A percentile compares a stretch with the other conserved stretches of the same genome.
phyloP scores from a whole-genome alignment of 139 green algal species.

The Chlorella sp. region DNA sequence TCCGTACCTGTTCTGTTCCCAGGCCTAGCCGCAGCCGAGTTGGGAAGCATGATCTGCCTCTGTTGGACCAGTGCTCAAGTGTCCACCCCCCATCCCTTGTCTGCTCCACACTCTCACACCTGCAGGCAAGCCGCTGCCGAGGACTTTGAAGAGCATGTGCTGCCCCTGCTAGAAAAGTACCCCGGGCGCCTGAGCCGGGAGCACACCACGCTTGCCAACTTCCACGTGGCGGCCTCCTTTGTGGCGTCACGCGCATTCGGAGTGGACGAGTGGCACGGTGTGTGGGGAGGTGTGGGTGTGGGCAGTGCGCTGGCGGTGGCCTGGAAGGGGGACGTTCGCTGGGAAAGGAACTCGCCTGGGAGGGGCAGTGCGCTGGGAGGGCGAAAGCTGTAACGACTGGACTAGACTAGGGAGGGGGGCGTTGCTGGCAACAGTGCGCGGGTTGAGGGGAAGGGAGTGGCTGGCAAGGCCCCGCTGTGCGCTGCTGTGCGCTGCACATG shows the following conservation, averaged over 20 bases:
- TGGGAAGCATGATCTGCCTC: slow-evolving; percentile 50
- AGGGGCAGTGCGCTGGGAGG: too few relatives aligned
- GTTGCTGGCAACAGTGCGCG: background rate
- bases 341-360: too few relatives aligned
- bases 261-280: slow-evolving; percentile 82
- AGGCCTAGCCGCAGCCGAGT: slow-evolving; percentile 45
- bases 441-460: background rate
- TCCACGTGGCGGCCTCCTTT: slow-evolving; percentile 68
- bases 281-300: background rate
- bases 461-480: background rate
- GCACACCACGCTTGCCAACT: slow-evolving; percentile 49
- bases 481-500: background rate
- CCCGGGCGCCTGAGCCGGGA: slow-evolving; percentile 28
- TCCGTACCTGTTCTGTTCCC: background rate
- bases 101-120: background rate
- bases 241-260: slow-evolving; percentile 84
- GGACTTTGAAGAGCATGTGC: slow-evolving; percentile 64
- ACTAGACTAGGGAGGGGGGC: too few relatives aligned
- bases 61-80: slow-evolving; percentile 49
- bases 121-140: slow-evolving; percentile 54
- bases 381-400: too few relatives aligned
- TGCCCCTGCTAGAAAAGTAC: slow-evolving; percentile 56
- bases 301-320: too few relatives aligned
- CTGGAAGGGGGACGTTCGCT: too few relatives aligned
- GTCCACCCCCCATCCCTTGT: background rate